phyloP scores from a whole-genome alignment of 1,284 basidiomycete species.

The Ganoderma lucidum region DNA sequence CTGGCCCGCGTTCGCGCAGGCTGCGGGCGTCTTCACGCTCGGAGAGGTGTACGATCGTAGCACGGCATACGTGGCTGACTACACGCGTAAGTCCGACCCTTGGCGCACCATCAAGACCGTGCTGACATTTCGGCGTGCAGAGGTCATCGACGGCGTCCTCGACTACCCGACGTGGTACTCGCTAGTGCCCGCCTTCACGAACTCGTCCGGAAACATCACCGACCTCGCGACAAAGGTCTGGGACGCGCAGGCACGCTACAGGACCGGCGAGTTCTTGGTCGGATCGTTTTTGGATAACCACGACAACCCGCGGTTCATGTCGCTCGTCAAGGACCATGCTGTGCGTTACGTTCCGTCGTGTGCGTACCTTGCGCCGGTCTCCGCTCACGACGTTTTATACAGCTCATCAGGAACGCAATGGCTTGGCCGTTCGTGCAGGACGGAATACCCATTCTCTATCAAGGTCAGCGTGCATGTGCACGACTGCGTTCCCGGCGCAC shows the following conservation, averaged over 20 bases:
- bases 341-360: constrained; percentile 46
- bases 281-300: constrained; percentile 91
- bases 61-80: constrained; percentile 52
- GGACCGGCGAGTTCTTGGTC: constrained; percentile 41
- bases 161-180: constrained; percentile 80
- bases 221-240: constrained; percentile 61
- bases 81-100: constrained; percentile 38
- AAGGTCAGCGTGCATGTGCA: constrained; percentile 49
- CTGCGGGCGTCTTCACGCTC: constrained; percentile 84
- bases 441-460: constrained; percentile 83
- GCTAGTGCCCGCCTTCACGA: constrained; percentile 73
- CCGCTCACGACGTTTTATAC: constrained; percentile 50
- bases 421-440: constrained; percentile 55
- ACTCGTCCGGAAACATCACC: constrained; percentile 62
- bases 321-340: constrained; percentile 63
- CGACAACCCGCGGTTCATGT: constrained; percentile 79
- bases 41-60: constrained; percentile 78
- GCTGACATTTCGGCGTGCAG: constrained; percentile 35
- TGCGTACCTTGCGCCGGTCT: constrained; percentile 35
- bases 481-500: constrained; percentile 38
- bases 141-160: constrained; percentile 68
- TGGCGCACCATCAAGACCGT: not conserved
- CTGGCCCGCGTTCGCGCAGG: constrained; percentile 73
- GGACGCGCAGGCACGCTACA: constrained; percentile 61
- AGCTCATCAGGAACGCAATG: constrained; percentile 41